Evolutionary conservation across 2,329 filamentous ascomycete genomes (phyloP).

Genomic region (Penicillium nordicum): DNA sequence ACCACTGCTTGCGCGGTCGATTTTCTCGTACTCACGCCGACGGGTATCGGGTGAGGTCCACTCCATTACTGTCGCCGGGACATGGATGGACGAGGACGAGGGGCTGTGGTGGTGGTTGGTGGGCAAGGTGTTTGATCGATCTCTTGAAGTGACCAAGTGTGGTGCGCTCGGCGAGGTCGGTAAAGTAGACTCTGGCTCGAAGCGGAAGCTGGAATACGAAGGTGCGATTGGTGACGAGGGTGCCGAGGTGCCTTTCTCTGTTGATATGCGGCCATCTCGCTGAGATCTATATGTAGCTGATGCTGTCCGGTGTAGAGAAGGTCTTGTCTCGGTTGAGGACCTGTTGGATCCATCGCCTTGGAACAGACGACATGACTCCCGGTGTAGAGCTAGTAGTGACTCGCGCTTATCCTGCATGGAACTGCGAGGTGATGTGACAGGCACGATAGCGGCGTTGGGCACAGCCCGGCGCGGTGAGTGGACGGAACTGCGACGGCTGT

Average conservation of each 20-base stretch:
- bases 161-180: neutral
- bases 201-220: conserved; percentile 14
- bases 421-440: conserved; percentile 18
- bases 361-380: conserved; percentile 42
- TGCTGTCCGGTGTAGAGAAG: conserved; percentile 3
- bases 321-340: neutral
- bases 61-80: conserved; percentile 43
- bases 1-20: conserved; percentile 46
- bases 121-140: conserved; percentile 20
- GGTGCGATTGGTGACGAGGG: conserved; percentile 20
- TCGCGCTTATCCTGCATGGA: conserved; percentile 29
- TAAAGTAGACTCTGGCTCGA: conserved; percentile 7
- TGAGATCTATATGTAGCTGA: conserved; percentile 11
- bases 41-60: conserved; percentile 47
- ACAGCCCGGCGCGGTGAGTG: conserved; percentile 30
- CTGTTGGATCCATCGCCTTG: conserved; percentile 21
- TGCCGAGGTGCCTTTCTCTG: conserved; percentile 15
- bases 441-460: conserved; percentile 24
- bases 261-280: conserved; percentile 12
- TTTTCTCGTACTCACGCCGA: conserved; percentile 51
- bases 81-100: conserved; percentile 21
- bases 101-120: conserved; percentile 20
- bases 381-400: conserved; percentile 38
- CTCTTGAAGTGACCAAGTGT: conserved; percentile 2
- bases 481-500: conserved; percentile 29